Evolutionary conservation across 2,329 filamentous ascomycete species (phyloP).

Genomic region (Coniosporium tulheliwenetii): DNA sequence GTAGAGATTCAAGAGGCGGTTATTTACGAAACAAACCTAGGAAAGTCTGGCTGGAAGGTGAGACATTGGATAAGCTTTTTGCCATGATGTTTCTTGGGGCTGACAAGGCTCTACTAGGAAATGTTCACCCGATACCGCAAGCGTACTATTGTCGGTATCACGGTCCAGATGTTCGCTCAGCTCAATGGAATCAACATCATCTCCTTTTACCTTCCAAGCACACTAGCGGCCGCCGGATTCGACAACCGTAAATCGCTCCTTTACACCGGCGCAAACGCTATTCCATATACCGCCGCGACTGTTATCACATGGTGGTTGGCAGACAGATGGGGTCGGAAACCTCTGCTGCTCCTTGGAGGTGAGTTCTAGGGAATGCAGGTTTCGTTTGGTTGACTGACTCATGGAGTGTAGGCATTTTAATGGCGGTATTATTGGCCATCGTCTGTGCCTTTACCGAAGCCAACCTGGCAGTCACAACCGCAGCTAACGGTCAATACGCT

Average conservation of each 20-base stretch:
- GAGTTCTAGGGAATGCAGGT: constrained; percentile 1
- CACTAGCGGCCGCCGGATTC: constrained; percentile 20
- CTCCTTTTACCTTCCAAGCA: constrained; percentile 25
- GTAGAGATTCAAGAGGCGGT: constrained; percentile 23
- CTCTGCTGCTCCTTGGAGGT: constrained; percentile 18
- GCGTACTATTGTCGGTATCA: constrained; percentile 24
- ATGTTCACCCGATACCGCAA: constrained; percentile 28
- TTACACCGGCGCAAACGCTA: constrained; percentile 23
- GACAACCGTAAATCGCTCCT: constrained; percentile 21
- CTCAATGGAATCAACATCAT: constrained; percentile 28
- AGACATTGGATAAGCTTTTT: constrained; percentile 2
- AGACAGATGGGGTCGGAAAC: constrained; percentile 24
- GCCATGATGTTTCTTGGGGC: background rate
- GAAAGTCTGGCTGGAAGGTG: constrained; percentile 17
- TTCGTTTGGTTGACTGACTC: background rate
- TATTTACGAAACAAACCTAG: constrained; percentile 18
- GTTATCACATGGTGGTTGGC: constrained; percentile 23
- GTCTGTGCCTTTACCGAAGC: constrained; percentile 24
- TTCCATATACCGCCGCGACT: constrained; percentile 25
- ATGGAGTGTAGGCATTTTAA: constrained; percentile 8
- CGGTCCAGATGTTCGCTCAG: constrained; percentile 24
- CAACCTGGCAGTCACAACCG: constrained; percentile 11
- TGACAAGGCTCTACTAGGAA: constrained; percentile 11
- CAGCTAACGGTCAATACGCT: constrained; percentile 21
- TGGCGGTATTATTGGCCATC: constrained; percentile 18